A percentile compares a stretch with the other conserved stretches of the same genome.
Conservation (phyloP, 192 early-diverging fungal genomes). For the Rhizophagus clarus region DNA sequence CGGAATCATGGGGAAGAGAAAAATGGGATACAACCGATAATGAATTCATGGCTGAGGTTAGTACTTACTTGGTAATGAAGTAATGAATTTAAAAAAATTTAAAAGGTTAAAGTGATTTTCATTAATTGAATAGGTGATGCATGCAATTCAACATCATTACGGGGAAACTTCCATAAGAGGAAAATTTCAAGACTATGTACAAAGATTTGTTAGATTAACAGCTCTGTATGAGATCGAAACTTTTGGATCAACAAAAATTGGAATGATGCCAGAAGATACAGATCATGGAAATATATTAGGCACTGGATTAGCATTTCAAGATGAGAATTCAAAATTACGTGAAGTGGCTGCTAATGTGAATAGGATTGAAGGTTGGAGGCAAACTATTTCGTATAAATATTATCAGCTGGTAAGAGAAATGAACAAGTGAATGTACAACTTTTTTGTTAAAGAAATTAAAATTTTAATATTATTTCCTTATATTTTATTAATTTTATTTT, state of each 20-base stretch:
- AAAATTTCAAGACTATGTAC: conserved; percentile 86
- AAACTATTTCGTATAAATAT: conserved; percentile 76
- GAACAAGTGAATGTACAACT: neutral
- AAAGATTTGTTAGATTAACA: conserved; percentile 78
- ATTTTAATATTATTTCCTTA: neutral
- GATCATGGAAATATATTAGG: conserved; percentile 59
- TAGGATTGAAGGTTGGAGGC: conserved; percentile 87
- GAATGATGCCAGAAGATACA: conserved; percentile 46
- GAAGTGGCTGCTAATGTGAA: conserved; percentile 75
- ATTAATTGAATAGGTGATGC: conserved; percentile 56
- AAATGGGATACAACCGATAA: conserved; percentile 53
- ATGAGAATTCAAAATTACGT: conserved; percentile 62
- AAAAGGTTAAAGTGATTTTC: neutral
- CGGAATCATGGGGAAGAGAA: conserved; percentile 28
- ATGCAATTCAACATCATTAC: conserved; percentile 81
- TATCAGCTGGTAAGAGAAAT: conserved; percentile 52
- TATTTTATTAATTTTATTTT: conserved; percentile 31
- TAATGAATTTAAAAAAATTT: neutral
- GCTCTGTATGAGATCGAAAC: conserved; percentile 76
- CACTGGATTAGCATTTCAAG: conserved; percentile 70
- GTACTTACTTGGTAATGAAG: neutral
- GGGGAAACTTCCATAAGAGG: conserved; percentile 86
- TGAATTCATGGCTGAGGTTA: conserved; percentile 61
- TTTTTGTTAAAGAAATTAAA: neutral
- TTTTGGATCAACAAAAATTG: conserved; percentile 63